Evolutionary conservation across 805 yeast genomes (phyloP).

Genomic region (Candida piceae): DNA sequence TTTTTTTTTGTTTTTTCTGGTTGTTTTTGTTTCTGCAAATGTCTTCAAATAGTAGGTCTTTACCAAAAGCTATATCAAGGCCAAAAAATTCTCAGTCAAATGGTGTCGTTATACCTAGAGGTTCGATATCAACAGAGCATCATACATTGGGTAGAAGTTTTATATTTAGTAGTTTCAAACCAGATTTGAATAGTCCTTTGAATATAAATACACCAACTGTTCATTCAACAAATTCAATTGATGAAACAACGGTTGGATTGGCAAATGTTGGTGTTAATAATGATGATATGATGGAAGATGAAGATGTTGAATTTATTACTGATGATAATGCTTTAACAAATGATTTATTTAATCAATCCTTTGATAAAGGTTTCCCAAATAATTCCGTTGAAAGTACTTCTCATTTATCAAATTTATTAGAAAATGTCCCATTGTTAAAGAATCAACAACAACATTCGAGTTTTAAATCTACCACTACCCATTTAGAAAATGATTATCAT

Average conservation of each 20-base stretch:
- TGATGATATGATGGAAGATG: conserved; percentile 16
- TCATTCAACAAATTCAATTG: conserved; percentile 44
- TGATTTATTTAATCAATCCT: conserved; percentile 1
- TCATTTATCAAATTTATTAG: conserved; percentile 1
- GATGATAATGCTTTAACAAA: not conserved
- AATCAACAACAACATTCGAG: not conserved
- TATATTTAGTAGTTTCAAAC: conserved; percentile 31
- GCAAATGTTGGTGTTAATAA: conserved; percentile 53
- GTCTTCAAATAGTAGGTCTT: conserved; percentile 15
- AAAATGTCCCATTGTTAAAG: not conserved
- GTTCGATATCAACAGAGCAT: conserved; percentile 23
- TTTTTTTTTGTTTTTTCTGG: no score
- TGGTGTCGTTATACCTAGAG: conserved; percentile 5
- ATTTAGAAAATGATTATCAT: not conserved
- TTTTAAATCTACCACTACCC: no score
- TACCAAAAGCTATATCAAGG: conserved; percentile 16
- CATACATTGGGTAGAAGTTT: conserved; percentile 38
- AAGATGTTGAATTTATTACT: conserved; percentile 6
- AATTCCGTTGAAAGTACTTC: conserved; percentile 1
- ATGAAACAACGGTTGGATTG: conserved; percentile 51
- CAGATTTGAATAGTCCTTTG: conserved; percentile 13
- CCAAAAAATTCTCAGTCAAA: conserved; percentile 6
- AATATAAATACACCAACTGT: conserved; percentile 36
- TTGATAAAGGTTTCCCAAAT: conserved; percentile 2
- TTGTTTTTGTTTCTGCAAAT: not conserved